phyloP scores from a whole-genome alignment of 495 filamentous ascomycete genomes.

The Penicillium chermesinum region DNA sequence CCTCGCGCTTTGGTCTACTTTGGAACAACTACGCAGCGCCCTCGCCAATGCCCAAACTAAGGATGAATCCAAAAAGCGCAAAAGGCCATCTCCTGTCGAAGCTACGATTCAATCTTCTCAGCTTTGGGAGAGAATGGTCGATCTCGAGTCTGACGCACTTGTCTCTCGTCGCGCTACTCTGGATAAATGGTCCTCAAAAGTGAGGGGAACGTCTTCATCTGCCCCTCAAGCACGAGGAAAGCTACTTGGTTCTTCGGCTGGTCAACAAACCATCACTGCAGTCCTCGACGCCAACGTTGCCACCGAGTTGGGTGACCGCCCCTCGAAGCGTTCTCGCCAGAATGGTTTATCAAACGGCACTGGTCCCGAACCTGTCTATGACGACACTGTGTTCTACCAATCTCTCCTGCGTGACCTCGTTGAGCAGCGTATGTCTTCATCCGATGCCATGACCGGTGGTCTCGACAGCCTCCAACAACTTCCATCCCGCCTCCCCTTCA shows the following conservation, averaged over 20 bases:
- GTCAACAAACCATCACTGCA: constrained; percentile 59
- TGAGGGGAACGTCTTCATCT: constrained; percentile 39
- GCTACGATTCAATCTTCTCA: constrained; percentile 45
- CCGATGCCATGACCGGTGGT: constrained; percentile 41
- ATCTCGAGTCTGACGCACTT: constrained; percentile 52
- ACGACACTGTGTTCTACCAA: constrained; percentile 93
- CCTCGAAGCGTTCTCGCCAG: constrained; percentile 50
- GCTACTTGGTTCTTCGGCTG: constrained; percentile 37
- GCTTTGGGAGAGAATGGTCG: constrained; percentile 70
- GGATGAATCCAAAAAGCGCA: constrained; percentile 53
- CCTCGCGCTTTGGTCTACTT: constrained; percentile 75
- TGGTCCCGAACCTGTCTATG: constrained; percentile 56
- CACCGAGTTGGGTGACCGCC: constrained; percentile 57
- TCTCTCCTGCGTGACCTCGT: constrained; percentile 86
- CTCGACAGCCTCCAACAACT: constrained; percentile 38
- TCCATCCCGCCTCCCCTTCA: constrained; percentile 35
- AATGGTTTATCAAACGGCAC: constrained; percentile 1
- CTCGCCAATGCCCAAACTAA: constrained; percentile 48
- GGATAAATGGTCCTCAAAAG: constrained; percentile 49
- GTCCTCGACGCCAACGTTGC: constrained; percentile 70
- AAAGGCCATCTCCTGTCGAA: constrained; percentile 46
- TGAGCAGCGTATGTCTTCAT: constrained; percentile 63
- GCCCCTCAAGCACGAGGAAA: constrained; percentile 38
- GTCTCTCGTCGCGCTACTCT: constrained; percentile 39
- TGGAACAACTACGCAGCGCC: constrained; percentile 65